Evolutionary conservation across 768 basidiomycete species (phyloP), one percentile per base, ranked within the genome.

Genomic region (Boletus subcaerulescens): DNA sequence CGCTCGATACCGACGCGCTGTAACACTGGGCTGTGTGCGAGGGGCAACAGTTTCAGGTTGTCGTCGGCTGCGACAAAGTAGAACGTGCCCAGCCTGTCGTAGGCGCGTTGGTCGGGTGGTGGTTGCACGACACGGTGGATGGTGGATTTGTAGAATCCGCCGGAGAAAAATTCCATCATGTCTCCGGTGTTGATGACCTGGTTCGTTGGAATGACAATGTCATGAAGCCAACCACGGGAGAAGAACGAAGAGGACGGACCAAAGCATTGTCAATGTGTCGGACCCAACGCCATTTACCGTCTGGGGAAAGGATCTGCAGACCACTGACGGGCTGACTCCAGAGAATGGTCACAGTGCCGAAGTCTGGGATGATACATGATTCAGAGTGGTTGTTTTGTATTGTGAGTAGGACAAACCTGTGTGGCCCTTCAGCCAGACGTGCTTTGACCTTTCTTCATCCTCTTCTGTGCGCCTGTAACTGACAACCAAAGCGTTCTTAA

Each of bases 181-280:
- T 85, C 83, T 14, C 84, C 83, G 0, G 78, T 76, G 53, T 85
- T 85, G 45, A 87, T 72, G 13, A 82, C 76, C 84, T 85, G 29
- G 12, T 36, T 29, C n/a, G 29, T 14, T 45, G 32, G 18, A 15
- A 26, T 53, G 6, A 49, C 17, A 17, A 26, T 35, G 14, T 24
- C 13, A 22, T 20, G 18, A 24, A 24, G 24, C 24, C 22, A 18
- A 41, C 22, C 22, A 29, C 18, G 41, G 24, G 5, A 14, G 14
- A 13, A n/a, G 14, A 12, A 14, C 12, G 6, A 11, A 7, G 35
- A 15, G 11, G 29, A 55, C 73, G 22, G 50, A 83, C 82, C 13
- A 85, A 64, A 0, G 81, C 82, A 57, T 84, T 80, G 17, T 81
- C 79, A 13, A 83, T 73, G 55, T 84, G 82, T 45, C 74, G 77